Evolutionary conservation across 106 monocot genomes (phyloP), one percentile per base, ranked within the genome.

Genomic region (Narthecium ossifragum): DNA sequence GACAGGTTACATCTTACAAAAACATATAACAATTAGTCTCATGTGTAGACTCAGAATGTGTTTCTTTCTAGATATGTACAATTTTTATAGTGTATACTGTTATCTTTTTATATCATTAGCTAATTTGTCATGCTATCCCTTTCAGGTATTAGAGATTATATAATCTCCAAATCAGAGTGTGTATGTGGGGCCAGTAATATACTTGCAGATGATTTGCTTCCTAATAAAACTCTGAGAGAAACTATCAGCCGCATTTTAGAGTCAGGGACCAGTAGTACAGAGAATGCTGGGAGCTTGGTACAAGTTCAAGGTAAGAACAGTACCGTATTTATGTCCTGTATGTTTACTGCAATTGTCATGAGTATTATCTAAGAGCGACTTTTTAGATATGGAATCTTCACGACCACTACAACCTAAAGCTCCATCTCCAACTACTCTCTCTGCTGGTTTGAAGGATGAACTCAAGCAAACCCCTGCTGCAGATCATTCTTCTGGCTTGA

Each of bases 171-270:
- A 43, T 75, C 81, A 34, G 73, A 80, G 73, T 99, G 98, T 54
- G 82, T 81, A 0, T 99, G 98, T 78, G 98, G 91, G 25, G 83
- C 84, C 7, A 82, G 78, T 54, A 79, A 81, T 65, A 75, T 91
- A 76, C 71, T 99, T 55, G 98, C 98, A 11, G 98, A 99, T 73
- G 90, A 99, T 60, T 84, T 99, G 51, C 71, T 99, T 57, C 98
- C 98, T 4, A 99, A 99, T 63, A 88, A 81, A 67, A 91, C 98
- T 4, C 61, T 99, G 24, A 84, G 98, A 67, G 91, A 84, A 60
- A 88, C 90, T 4, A 99, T 99, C 39, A 88, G 65, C 40, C 84
- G 85, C 23, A 84, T 99, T 32, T 54, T 91, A 63, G 91, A 99
- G 64, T 62, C 86, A 21, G 53, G 87, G 45, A 86, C 89, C 9